A percentile compares a stretch with the other conserved stretches of the same genome.
These are phyloP conservation scores for Rhinocladiella mackenziei DNA, from an alignment of 2,329 filamentous ascomycete species.

Conservation along the genomic window DNA sequence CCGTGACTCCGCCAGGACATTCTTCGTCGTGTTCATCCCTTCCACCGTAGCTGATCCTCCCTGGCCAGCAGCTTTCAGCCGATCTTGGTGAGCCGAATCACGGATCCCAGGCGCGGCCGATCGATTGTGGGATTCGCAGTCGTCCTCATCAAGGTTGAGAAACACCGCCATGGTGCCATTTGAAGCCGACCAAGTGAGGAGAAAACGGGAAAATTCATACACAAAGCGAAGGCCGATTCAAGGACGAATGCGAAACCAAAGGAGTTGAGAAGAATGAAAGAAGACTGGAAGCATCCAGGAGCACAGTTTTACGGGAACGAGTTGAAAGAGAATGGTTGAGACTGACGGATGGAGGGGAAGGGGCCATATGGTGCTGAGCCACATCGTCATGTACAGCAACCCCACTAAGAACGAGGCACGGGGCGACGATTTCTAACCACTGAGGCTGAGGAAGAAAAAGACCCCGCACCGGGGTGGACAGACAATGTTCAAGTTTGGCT, in stretches of 20 bases:
- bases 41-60: slow-evolving; percentile 3
- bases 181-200: slow-evolving; percentile 8
- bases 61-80: slow-evolving; percentile 11
- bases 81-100: slow-evolving; percentile 7
- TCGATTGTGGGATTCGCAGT: slow-evolving; percentile 27
- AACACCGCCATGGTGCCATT: slow-evolving; percentile 45
- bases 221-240: not conserved
- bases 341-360: too few relatives aligned
- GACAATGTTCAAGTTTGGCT: too few relatives aligned
- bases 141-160: slow-evolving; percentile 43
- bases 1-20: slow-evolving; percentile 1
- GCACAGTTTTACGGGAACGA: too few relatives aligned
- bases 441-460: too few relatives aligned
- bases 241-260: not conserved
- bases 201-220: not conserved
- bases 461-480: too few relatives aligned
- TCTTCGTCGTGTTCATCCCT: not conserved
- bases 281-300: too few relatives aligned
- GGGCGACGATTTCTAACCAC: too few relatives aligned
- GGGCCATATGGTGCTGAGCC: too few relatives aligned
- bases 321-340: not conserved
- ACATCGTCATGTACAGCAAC: too few relatives aligned
- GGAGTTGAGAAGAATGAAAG: not conserved
- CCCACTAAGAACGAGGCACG: too few relatives aligned
- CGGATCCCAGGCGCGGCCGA: too few relatives aligned